phyloP scores from a whole-genome alignment of 352 stramenopile species.

The Phytophthora constricta region DNA sequence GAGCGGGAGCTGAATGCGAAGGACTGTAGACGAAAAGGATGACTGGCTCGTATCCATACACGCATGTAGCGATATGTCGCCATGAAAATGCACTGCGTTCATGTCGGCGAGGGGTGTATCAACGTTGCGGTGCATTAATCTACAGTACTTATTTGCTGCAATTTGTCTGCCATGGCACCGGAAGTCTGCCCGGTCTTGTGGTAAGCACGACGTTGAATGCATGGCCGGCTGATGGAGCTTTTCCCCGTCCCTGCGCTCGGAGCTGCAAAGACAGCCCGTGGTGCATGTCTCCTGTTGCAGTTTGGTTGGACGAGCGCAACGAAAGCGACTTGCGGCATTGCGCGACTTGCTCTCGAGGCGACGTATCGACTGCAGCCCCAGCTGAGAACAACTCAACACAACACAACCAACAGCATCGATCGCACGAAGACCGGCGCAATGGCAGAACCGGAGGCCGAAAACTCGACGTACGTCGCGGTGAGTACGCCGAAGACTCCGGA shows the following conservation, averaged over 20 bases:
- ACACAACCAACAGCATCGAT: neutral
- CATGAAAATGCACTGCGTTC: neutral
- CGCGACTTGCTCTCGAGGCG: neutral
- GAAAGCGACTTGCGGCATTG: neutral
- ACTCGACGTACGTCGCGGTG: neutral
- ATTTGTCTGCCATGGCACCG: neutral
- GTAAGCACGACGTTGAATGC: conserved; percentile 4
- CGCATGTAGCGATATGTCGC: neutral
- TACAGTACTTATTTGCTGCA: neutral
- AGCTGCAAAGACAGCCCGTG: conserved; percentile 1
- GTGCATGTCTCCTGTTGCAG: neutral
- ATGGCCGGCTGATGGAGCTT: neutral
- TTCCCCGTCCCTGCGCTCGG: neutral
- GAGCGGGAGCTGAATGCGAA: neutral
- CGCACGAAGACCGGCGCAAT: neutral
- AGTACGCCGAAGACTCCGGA: conserved; percentile 2
- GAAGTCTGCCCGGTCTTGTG: neutral
- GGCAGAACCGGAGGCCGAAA: neutral
- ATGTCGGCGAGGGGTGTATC: too few relatives aligned
- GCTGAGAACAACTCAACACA: neutral
- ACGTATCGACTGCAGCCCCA: neutral
- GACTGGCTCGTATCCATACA: neutral
- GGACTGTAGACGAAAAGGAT: neutral
- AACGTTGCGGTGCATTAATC: neutral
- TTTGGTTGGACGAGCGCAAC: neutral